Conservation (phyloP, 768 basidiomycete species). For the Hydnum rufescens region DNA sequence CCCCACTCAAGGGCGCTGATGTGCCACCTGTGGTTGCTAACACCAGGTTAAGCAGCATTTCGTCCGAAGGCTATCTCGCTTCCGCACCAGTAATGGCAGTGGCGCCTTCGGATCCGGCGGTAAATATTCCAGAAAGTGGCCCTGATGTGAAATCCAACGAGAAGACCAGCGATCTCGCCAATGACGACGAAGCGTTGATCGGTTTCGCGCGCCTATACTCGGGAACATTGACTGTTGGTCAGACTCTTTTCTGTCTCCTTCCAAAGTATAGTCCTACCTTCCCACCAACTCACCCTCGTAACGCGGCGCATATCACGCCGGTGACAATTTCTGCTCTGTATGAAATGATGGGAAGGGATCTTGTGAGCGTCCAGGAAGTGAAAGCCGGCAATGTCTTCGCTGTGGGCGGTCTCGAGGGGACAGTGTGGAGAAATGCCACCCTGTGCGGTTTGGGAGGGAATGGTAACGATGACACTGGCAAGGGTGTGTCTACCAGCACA, state of each 20-base stretch:
- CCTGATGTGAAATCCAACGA: background rate
- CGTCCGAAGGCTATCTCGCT: slow-evolving; percentile 11
- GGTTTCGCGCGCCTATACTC: slow-evolving; percentile 93
- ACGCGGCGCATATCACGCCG: slow-evolving; percentile 37
- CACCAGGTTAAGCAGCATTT: too few relatives aligned
- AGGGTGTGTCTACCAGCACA: slow-evolving; percentile 11
- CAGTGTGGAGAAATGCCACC: slow-evolving; percentile 79
- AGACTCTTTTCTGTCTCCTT: slow-evolving; percentile 48
- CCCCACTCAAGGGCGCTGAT: slow-evolving; percentile 60
- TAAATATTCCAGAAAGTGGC: background rate
- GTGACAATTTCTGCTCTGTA: slow-evolving; percentile 63
- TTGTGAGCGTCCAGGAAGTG: slow-evolving; percentile 66
- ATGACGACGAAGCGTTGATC: slow-evolving; percentile 44
- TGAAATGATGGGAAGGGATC: slow-evolving; percentile 93
- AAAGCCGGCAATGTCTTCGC: slow-evolving; percentile 91
- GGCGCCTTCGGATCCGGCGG: slow-evolving; percentile 3
- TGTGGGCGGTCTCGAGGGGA: slow-evolving; percentile 71
- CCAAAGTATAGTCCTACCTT: slow-evolving; percentile 63
- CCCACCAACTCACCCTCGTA: slow-evolving; percentile 43
- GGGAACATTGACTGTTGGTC: slow-evolving; percentile 51
- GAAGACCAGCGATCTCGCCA: slow-evolving; percentile 12
- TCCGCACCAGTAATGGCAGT: slow-evolving; percentile 6
- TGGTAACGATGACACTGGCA: slow-evolving; percentile 16
- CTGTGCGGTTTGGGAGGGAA: slow-evolving; percentile 34
- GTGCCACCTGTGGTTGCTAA: slow-evolving; percentile 20